Percentiles rank a stretch among this genome's conserved stretches.
Conservation (phyloP, 2,329 filamentous ascomycete genomes). For the Diaporthe nobilis region DNA sequence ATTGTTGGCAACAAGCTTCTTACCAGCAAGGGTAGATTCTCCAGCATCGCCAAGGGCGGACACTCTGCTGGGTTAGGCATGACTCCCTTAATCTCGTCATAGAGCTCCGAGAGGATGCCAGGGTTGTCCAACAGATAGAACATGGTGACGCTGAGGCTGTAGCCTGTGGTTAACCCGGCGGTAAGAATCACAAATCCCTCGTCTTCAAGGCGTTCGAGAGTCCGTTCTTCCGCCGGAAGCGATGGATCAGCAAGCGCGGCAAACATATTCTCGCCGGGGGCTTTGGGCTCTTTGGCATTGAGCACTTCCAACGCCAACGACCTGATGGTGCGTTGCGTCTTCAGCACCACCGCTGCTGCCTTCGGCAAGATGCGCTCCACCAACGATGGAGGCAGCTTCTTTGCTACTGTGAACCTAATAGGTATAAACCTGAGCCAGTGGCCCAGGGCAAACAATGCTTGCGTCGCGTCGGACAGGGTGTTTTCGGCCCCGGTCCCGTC, state of each 20-base stretch:
- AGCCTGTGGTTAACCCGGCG: neutral
- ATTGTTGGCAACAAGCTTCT: neutral
- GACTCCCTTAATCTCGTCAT: neutral
- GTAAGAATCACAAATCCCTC: neutral
- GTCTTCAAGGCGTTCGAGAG: neutral
- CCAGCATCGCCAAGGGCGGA: neutral
- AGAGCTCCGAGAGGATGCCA: neutral
- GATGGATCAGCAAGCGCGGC: neutral
- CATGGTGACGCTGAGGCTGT: neutral
- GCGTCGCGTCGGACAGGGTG: neutral
- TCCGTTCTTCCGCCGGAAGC: neutral
- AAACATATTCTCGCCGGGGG: neutral
- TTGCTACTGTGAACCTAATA: neutral
- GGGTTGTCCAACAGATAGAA: neutral
- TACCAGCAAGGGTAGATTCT: neutral
- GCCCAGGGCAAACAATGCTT: neutral
- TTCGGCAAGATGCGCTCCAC: neutral
- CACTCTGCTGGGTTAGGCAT: neutral
- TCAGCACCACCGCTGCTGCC: neutral
- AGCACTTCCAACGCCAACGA: neutral
- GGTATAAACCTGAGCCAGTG: neutral
- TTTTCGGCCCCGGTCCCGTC: neutral
- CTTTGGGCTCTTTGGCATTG: neutral
- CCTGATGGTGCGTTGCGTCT: neutral
- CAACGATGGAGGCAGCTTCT: neutral